Evolutionary conservation across 805 yeast species (phyloP).

Genomic region (Myxozyma melibiosi): DNA sequence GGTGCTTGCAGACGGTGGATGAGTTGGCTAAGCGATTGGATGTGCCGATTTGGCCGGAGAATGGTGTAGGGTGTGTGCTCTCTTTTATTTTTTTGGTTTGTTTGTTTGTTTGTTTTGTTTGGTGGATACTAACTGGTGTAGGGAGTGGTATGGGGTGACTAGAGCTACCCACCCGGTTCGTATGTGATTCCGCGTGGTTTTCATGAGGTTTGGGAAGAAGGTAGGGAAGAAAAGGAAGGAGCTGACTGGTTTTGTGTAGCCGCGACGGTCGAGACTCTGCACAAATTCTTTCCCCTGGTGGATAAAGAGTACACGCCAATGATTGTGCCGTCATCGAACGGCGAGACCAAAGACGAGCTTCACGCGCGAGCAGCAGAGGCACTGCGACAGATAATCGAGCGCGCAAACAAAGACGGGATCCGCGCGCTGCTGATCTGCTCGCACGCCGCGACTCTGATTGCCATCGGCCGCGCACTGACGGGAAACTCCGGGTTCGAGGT

Average conservation of each 20-base stretch:
- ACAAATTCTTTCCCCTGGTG: slow-evolving; percentile 55
- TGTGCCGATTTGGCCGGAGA: slow-evolving; percentile 65
- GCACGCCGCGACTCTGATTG: slow-evolving; percentile 93
- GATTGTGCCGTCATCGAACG: slow-evolving; percentile 61
- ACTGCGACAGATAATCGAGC: slow-evolving; percentile 60
- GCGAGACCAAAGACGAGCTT: slow-evolving; percentile 77
- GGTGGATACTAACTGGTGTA: background rate
- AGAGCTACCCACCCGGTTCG: slow-evolving; percentile 67
- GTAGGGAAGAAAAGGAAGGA: too few relatives aligned
- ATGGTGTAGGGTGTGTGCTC: slow-evolving; percentile 70
- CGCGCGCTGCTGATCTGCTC: slow-evolving; percentile 72
- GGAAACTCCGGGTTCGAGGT: slow-evolving; percentile 55
- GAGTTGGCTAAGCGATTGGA: slow-evolving; percentile 66
- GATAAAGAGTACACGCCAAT: slow-evolving; percentile 55
- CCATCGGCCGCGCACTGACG: slow-evolving; percentile 76
- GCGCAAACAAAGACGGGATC: slow-evolving; percentile 58
- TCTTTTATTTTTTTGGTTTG: too few relatives aligned
- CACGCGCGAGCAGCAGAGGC: slow-evolving; percentile 61
- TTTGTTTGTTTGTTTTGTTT: background rate
- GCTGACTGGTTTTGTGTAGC: slow-evolving; percentile 40
- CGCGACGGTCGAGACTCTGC: slow-evolving; percentile 53
- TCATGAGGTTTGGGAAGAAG: too few relatives aligned
- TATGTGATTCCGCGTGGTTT: slow-evolving; percentile 11
- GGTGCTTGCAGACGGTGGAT: slow-evolving; percentile 80
- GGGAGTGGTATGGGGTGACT: slow-evolving; percentile 82